These are phyloP conservation scores for Rhododendron simsii DNA, from an alignment of 148 eudicot species.

Conservation along the genomic window DNA sequence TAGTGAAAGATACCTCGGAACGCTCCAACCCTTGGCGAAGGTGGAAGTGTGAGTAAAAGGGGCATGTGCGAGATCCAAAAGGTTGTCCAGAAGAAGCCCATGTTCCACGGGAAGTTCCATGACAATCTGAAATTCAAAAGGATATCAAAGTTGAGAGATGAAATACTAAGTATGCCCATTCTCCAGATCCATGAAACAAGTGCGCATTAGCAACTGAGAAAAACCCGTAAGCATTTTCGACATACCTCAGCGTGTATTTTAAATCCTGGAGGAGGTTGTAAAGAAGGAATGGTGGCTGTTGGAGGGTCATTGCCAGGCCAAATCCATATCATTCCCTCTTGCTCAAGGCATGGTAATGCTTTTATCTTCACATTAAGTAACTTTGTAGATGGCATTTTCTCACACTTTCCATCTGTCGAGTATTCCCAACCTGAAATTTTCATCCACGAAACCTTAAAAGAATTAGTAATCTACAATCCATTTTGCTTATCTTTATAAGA, in stretches of 20 bases:
- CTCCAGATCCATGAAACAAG: not conserved
- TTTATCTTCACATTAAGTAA: conserved; percentile 65
- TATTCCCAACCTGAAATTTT: conserved; percentile 81
- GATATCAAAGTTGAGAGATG: not conserved
- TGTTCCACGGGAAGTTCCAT: conserved; percentile 98
- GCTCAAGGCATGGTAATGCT: conserved; percentile 85
- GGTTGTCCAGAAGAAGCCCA: conserved; percentile 90
- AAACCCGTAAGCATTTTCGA: not conserved
- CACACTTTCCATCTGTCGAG: conserved; percentile 93
- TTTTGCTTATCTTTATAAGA: not conserved
- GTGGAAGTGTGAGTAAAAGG: conserved; percentile 95
- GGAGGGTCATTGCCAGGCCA: conserved; percentile 97
- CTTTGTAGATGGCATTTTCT: conserved; percentile 94
- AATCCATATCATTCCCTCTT: conserved; percentile 95
- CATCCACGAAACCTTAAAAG: not conserved
- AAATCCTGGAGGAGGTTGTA: conserved; percentile 81
- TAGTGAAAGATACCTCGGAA: conserved; percentile 59
- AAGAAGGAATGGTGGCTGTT: conserved; percentile 63
- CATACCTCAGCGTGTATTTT: conserved; percentile 89
- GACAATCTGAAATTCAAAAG: conserved; percentile 52
- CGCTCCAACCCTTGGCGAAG: conserved; percentile 95
- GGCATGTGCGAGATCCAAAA: conserved; percentile 94
- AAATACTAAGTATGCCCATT: not conserved
- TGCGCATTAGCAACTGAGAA: not conserved
- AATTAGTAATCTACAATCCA: not conserved